These are phyloP conservation scores for Pseudocercospora fijiensis DNA, from an alignment of 2,329 filamentous ascomycete species.

Conservation along the genomic window DNA sequence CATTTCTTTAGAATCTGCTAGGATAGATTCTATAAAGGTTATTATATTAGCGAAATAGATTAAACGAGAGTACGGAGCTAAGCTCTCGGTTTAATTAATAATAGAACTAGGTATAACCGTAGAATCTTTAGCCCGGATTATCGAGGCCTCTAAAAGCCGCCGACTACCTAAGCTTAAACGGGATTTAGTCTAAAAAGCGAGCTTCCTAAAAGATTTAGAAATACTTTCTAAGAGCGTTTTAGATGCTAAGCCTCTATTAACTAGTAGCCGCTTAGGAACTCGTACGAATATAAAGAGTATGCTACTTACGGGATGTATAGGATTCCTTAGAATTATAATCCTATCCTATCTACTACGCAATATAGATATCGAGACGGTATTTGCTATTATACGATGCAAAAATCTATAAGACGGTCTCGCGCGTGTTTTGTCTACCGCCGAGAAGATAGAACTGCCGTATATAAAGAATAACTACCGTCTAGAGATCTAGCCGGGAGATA, in stretches of 20 bases:
- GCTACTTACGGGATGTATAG: not conserved
- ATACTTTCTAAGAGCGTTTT: not conserved
- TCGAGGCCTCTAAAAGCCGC: not conserved
- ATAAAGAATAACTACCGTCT: not conserved
- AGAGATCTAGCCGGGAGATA: not conserved
- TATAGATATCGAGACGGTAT: not conserved
- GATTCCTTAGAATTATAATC: not conserved
- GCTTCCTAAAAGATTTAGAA: not conserved
- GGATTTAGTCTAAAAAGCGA: not conserved
- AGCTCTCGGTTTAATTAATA: not conserved
- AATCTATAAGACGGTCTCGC: not conserved
- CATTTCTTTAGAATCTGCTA: not conserved
- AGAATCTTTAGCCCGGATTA: not conserved
- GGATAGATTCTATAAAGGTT: not conserved
- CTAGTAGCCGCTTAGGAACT: not conserved
- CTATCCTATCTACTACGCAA: not conserved
- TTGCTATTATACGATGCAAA: not conserved
- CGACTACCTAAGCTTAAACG: not conserved
- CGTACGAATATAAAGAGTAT: not conserved
- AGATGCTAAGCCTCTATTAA: not conserved
- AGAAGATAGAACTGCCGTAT: not conserved
- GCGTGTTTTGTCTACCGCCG: not conserved
- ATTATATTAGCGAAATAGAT: not conserved
- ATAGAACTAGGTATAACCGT: not conserved
- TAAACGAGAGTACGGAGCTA: not conserved